Percentiles rank a stretch among this genome's conserved stretches.
phyloP scores from a whole-genome alignment of 2,329 filamentous ascomycete species.

The Fusarium miscanthi region DNA sequence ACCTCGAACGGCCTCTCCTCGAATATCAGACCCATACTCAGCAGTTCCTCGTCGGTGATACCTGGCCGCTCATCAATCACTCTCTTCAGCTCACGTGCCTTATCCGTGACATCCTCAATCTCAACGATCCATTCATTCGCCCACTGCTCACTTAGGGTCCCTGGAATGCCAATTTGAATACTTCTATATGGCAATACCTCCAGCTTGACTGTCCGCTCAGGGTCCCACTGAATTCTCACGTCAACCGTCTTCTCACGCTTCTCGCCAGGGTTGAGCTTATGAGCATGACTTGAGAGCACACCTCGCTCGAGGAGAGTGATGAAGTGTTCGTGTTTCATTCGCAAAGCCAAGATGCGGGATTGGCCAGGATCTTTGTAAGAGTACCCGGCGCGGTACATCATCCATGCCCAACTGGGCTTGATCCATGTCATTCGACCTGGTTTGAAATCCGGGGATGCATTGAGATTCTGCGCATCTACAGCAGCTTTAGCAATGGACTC shows the following conservation, averaged over 20 bases:
- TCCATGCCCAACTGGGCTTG: slow-evolving; percentile 72
- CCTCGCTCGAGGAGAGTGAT: slow-evolving; percentile 56
- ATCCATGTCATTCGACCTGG: slow-evolving; percentile 72
- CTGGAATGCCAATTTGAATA: slow-evolving; percentile 71
- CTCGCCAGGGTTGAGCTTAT: not conserved
- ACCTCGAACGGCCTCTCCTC: slow-evolving; percentile 57
- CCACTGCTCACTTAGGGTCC: slow-evolving; percentile 57
- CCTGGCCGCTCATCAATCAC: slow-evolving; percentile 55
- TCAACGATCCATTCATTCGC: slow-evolving; percentile 62
- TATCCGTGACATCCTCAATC: slow-evolving; percentile 69
- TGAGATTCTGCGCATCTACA: slow-evolving; percentile 61
- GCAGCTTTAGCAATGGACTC: slow-evolving; percentile 63
- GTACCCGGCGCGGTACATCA: slow-evolving; percentile 72
- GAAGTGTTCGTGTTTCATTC: slow-evolving; percentile 63
- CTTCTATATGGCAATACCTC: slow-evolving; percentile 62
- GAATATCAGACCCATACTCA: slow-evolving; percentile 55
- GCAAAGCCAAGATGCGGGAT: slow-evolving; percentile 66
- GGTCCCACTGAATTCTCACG: slow-evolving; percentile 73
- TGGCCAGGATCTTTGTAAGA: slow-evolving; percentile 66
- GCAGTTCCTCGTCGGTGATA: slow-evolving; percentile 51
- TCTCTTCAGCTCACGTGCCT: slow-evolving; percentile 60
- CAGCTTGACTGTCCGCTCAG: slow-evolving; percentile 62
- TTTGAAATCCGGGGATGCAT: slow-evolving; percentile 63
- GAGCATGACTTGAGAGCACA: slow-evolving; percentile 48
- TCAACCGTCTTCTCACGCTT: slow-evolving; percentile 46